Base-by-base conservation (phyloP, 805 yeast genomes). In the Saccharomycopsis schoenii region DNA sequence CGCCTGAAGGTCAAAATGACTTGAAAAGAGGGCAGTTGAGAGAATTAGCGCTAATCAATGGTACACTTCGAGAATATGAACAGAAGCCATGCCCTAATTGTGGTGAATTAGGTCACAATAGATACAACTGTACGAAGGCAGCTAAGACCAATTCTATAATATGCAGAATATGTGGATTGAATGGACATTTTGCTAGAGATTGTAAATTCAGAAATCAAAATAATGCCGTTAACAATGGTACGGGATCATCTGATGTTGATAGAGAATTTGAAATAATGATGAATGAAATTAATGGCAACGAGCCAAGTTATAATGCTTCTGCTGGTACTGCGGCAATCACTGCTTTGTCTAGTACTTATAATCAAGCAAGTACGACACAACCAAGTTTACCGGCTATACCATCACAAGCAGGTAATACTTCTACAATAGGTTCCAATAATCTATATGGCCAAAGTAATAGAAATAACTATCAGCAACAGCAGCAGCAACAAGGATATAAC, bases 1-100 rank as follows among this genome's bases (percentile, higher is more conserved):
- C 96, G 0, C 99, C 99, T 1, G 93, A 88, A 65, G 97, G 97
- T 1, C 96, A 89, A 70, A 94, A 93, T 72, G 96, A 90, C 65
- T 78, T 89, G 70, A 94, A 94, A 69, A 78, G 97, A 62, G 89
- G 86, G 54, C 99, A 94, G 72, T 78, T 94, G 62, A 80, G 97
- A 65, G 97, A 93, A 69, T 78, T 94, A 67, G 99, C 99, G 0
- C 86, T 89, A 25, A 77, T 94, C 60, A 96, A 94, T 74, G 99
- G 99, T 72, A 94, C 99, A 0, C 77, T 91, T 56, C 80, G 98
- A 60, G 96, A 89, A 67, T 93, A 86, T 65, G 84, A 81, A 57
- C 83, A 79, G 61, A 77, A 83, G 61, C 79, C 83, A 0, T 87
- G 93, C 70, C 75, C 80, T 15, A 74, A 74, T 55, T 88, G 93